Base-by-base conservation (phyloP, 1,139 yeast species). In the Suhomyces bolitotheri region DNA sequence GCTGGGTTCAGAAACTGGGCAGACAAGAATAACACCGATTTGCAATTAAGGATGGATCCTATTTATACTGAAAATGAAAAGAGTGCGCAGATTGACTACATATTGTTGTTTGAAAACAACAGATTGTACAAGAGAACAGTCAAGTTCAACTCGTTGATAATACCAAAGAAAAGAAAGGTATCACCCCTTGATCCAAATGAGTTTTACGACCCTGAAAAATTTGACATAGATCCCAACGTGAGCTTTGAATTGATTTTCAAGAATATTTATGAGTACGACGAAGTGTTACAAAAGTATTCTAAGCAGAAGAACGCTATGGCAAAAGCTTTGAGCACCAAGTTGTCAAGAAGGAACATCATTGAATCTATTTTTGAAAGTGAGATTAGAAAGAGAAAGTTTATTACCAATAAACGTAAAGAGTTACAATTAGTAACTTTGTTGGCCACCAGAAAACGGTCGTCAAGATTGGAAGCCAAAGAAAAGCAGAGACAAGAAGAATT, bases 351-450 rank as follows among this genome's bases (percentile, higher is more conserved):
- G 7, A 51, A 44, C n/a, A 42, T 60, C 7, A 40, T 63, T 7
- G 65, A 62, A 15, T 35, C 49, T 7, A 43, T 62, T 2, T 56
- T 55, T 31, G 48, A 49, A n/a, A 40, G 39, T 31, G 60, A 55
- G 27, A 38, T 42, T 25, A 64, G 56, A 36, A 72, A 71, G 44
- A 61, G 80, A 43, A 67, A 61, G 46, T 58, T 60, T 36, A 54
- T 75, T 25, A 52, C 64, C 23, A 66, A 65, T 43, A 63, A 75
- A 47, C 60, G 62, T 44, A 73, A 67, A 46, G 81, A 74, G 42
- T 62, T 65, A 31, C 78, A 72, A 47, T 54, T 75, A 56, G 63
- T 66, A 20, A 70, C 66, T 28, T 55, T 76, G 34, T 61, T 76
- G 43, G 73, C 74, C 9, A 69, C 78, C 10, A 43, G 60, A 22